Base-by-base conservation (phyloP, 768 basidiomycete species). In the Naganishia friedmannii region DNA sequence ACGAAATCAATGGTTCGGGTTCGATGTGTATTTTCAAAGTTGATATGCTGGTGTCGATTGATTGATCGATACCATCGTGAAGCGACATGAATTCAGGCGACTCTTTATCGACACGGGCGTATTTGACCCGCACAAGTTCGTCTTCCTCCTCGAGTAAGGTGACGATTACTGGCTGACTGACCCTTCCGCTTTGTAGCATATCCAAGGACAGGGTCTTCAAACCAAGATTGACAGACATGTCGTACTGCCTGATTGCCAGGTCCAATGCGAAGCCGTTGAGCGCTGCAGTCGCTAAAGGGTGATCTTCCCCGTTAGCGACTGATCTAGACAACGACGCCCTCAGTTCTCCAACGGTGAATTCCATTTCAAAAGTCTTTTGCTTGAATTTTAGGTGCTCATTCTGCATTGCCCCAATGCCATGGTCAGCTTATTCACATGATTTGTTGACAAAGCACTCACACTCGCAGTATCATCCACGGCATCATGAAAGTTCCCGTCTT, bases 21-120 rank as follows among this genome's bases (percentile, higher is more conserved):
- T 90, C 89, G 3, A 90, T 88, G 68, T 88, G 87, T 81, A 98
- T 88, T 65, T 94, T 86, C 78, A 99, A 88, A 0, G 95, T 96
- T 3, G 95, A 94, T 46, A 98, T 84, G 74, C 87, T 87, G 73
- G 93, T 86, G 75, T 93, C 89, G 69, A 98, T 87, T 70, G 83
- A 90, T 81, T 96, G 94, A 75, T 95, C 90, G 56, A 93, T 87
- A 28, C 90, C 88, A 72, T 93, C 92, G 80, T 90, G 89, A 4
- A 87, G 81, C 0, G 87, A 86, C 73, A 85, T 80, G 80, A 90
- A 97, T 75, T 95, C 91, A 0, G 96, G 93, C 4, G 93, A 94
- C 31, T 87, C 85, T 75, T 86, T 87, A 78, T 97, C 90, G 0
- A 89, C 90, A 51, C 90, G 87, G 31, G 83, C 82, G 77, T 98